Conservation (phyloP, 164 flowering plant species). For the Sedum album region DNA sequence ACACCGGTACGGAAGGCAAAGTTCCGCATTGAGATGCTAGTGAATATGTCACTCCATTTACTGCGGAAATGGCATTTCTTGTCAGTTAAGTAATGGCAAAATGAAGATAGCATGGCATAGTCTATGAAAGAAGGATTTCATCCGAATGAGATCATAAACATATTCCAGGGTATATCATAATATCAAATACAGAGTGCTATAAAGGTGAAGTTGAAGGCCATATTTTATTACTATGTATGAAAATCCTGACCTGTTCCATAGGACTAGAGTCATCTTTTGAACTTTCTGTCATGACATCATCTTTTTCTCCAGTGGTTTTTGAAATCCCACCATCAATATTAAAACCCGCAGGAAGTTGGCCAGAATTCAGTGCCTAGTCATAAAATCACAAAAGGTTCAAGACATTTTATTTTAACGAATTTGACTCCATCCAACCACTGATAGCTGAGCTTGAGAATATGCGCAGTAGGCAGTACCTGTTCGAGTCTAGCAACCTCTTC, state of each 20-base stretch:
- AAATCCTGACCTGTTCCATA: conserved; percentile 33
- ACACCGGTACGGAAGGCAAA: background rate
- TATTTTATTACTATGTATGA: background rate
- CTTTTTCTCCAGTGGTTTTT: conserved; percentile 13
- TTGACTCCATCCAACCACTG: background rate
- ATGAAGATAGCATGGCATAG: background rate
- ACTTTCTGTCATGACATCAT: conserved; percentile 35
- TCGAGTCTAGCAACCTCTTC: conserved; percentile 99
- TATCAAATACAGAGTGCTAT: background rate
- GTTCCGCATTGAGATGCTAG: background rate
- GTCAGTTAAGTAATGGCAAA: too few relatives aligned
- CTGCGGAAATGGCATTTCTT: background rate
- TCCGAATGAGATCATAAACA: background rate
- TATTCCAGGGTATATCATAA: background rate
- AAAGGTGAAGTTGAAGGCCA: background rate
- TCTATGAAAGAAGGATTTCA: background rate
- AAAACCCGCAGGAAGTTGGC: conserved; percentile 74
- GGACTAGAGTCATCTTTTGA: conserved; percentile 29
- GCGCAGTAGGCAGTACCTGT: conserved; percentile 44
- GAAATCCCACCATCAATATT: conserved; percentile 18
- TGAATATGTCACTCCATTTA: background rate
- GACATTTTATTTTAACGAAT: background rate
- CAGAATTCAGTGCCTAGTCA: conserved; percentile 65
- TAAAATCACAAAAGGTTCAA: conserved; percentile 5
- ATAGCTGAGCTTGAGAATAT: background rate